These are phyloP conservation scores for Mallotus japonicus DNA, from an alignment of 441 rosid genomes.

Conservation along the genomic window DNA sequence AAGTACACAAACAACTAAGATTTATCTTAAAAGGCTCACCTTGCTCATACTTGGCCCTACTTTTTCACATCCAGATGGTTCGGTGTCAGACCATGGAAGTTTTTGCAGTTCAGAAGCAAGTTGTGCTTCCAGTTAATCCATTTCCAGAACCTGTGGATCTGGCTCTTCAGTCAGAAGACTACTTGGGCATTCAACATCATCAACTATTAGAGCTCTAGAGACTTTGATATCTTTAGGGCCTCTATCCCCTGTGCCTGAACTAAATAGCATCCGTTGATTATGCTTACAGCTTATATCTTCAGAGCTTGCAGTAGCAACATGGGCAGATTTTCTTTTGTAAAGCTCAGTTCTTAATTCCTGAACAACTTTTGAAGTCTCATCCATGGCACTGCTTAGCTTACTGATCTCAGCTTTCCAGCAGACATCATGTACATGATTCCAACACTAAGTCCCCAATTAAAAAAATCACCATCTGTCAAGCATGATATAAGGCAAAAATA, in stretches of 20 bases:
- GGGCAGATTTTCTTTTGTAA: slow-evolving; percentile 43
- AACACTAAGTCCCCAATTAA: slow-evolving; percentile 64
- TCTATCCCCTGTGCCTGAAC: slow-evolving; percentile 27
- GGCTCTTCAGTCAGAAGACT: slow-evolving; percentile 85
- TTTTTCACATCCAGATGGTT: slow-evolving; percentile 21
- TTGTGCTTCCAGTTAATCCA: slow-evolving; percentile 79
- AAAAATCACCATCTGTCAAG: slow-evolving; percentile 52
- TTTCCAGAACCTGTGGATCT: slow-evolving; percentile 53
- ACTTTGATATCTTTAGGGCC: slow-evolving; percentile 32
- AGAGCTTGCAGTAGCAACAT: slow-evolving; percentile 7
- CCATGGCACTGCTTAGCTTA: slow-evolving; percentile 56
- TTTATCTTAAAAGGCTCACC: slow-evolving; percentile 37
- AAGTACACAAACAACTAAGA: slow-evolving; percentile 8
- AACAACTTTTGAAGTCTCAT: slow-evolving; percentile 67
- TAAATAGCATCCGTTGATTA: slow-evolving; percentile 21
- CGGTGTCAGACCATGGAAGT: slow-evolving; percentile 41
- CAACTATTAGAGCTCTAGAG: not conserved
- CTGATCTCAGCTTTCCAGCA: slow-evolving; percentile 61
- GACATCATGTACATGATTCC: slow-evolving; percentile 91
- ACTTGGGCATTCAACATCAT: slow-evolving; percentile 63
- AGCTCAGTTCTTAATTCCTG: slow-evolving; percentile 70
- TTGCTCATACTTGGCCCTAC: slow-evolving; percentile 22
- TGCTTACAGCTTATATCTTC: slow-evolving; percentile 26
- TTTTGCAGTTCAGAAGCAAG: slow-evolving; percentile 78
- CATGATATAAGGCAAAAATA: not conserved